Percentiles rank a stretch among this genome's conserved stretches.
These are phyloP conservation scores for Ziziphus jujuba DNA, from an alignment of 306 rosid genomes.

Conservation along the genomic window DNA sequence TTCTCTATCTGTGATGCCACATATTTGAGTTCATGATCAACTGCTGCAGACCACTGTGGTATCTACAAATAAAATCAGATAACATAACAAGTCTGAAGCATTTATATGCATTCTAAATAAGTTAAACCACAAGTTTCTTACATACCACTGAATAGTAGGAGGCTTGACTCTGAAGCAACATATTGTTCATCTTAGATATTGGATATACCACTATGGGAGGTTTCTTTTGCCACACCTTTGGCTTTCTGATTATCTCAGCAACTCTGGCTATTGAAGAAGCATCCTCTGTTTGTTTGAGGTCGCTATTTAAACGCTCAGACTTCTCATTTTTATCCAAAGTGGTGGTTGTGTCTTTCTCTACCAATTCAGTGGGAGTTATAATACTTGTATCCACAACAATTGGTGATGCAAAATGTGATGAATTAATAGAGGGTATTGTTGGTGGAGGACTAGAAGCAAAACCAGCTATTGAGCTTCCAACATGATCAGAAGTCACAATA, in stretches of 20 bases:
- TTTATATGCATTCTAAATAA: slow-evolving; percentile 10
- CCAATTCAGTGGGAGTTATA: slow-evolving; percentile 19
- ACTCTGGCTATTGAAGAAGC: slow-evolving; percentile 29
- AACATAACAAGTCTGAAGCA: slow-evolving; percentile 19
- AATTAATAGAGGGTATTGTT: slow-evolving; percentile 23
- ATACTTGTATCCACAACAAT: slow-evolving; percentile 19
- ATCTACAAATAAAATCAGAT: slow-evolving; percentile 43
- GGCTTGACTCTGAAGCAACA: slow-evolving; percentile 49
- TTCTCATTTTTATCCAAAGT: slow-evolving; percentile 30
- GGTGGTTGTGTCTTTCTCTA: slow-evolving; percentile 24
- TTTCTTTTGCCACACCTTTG: slow-evolving; percentile 21
- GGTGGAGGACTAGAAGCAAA: slow-evolving; percentile 32
- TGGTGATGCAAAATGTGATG: slow-evolving; percentile 27
- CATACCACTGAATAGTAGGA: slow-evolving; percentile 58
- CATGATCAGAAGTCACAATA: slow-evolving; percentile 32
- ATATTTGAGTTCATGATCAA: slow-evolving; percentile 56
- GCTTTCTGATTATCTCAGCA: slow-evolving; percentile 33
- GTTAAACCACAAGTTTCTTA: slow-evolving; percentile 13
- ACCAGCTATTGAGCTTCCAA: slow-evolving; percentile 23
- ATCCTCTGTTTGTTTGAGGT: slow-evolving; percentile 13
- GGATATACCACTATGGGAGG: slow-evolving; percentile 34
- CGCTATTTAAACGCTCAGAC: slow-evolving; percentile 31
- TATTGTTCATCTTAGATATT: slow-evolving; percentile 62
- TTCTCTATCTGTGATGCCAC: slow-evolving; percentile 66
- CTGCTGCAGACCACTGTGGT: slow-evolving; percentile 62